Base-by-base conservation (phyloP, 768 basidiomycete species). In the Russula olivacea region DNA sequence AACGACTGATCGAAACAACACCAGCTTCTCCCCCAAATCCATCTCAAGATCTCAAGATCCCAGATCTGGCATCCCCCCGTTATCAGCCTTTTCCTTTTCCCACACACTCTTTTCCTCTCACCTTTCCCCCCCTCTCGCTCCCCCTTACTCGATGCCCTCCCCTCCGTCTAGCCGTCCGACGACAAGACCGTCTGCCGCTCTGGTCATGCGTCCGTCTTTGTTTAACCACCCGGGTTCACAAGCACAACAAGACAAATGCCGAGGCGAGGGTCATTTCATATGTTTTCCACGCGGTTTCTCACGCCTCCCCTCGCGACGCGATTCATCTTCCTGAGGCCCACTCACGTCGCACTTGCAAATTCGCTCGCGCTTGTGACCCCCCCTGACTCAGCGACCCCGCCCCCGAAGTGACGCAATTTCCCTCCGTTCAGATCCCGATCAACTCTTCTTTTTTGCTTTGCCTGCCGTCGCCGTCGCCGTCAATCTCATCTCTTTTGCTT, bases 21-120 rank as follows among this genome's bases (percentile, higher is more conserved):
- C 58, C 36, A 66, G 40, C 67, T 62, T 66, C 67, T 61, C 67
- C 67, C 65, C 66, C 66, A 66, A 66, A 65, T 66, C 61, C 63
- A 64, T 64, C 57, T 66, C 65, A 64, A 65, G 65, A 68, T 68
- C 65, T 65, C 43, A 6, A 58, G 61, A 64, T 66, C 64, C 50
- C 34, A 64, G 63, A 64, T 65, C 64, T 45, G 25, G 38, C 45
- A 40, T 28, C 30, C 64, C 65, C 58, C 58, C 64, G 64, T 66
- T 66, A 63, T 65, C 64, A 60, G 58, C 65, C 65, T 59, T 66
- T 61, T 50, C 50, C 50, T 54, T 58, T 58, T 61, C 57, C 63
- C 60, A 58, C 54, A 58, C 30, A 52, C 40, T 40, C 34, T 58
- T 50, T 53, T 43, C 49, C 55, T 55, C 58, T n/a, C 41, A 19